Evolutionary conservation across 768 basidiomycete species (phyloP), one percentile per base, ranked within the genome.

Genomic region (Mycena maculata): DNA sequence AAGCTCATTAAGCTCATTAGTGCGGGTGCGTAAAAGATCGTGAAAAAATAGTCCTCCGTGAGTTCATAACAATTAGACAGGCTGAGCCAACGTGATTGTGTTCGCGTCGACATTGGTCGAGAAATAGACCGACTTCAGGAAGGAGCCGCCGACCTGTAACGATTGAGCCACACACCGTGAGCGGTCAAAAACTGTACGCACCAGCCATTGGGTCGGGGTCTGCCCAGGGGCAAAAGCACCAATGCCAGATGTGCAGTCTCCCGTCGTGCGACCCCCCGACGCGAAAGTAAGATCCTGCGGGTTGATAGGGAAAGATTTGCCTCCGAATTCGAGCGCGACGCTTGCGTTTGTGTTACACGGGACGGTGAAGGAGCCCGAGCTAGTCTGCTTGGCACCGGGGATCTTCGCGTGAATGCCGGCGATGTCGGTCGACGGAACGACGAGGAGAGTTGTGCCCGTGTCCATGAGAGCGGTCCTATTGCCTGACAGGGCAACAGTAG

Each of bases 71-170:
- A 50, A 6, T 25, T 38, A 3, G 38, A 50, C 49, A 18, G 22
- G n/a, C 16, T 74, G 73, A 4, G 81, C 81, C 31, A 83, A 68
- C 9, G 77, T 76, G 25, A 83, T 76, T 52, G 74, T 72, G 52
- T 81, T 73, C 22, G 69, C 76, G n/a, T 66, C 75, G n/a, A 68
- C 77, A 63, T 83, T 74, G 45, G 79, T 81, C 60, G 78, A 78
- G 59, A 81, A 77, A 58, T 82, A 82, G 31, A 81, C 80, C 44
- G 80, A 78, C 69, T 82, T 83, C 64, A 83, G 69, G 71, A 83
- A 83, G n/a, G 78, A 77, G 61, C 81, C 80, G 10, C 82, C 82
- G 18, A 82, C 73, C 78, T 81, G 25, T 13, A 10, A 48, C 48
- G 28, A 20, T 15, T 50, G 7, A 56, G 45, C 31, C 9, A 18